These are phyloP conservation scores for Beauveria bassiana DNA, from an alignment of 2,329 filamentous ascomycete genomes.

Conservation along the genomic window DNA sequence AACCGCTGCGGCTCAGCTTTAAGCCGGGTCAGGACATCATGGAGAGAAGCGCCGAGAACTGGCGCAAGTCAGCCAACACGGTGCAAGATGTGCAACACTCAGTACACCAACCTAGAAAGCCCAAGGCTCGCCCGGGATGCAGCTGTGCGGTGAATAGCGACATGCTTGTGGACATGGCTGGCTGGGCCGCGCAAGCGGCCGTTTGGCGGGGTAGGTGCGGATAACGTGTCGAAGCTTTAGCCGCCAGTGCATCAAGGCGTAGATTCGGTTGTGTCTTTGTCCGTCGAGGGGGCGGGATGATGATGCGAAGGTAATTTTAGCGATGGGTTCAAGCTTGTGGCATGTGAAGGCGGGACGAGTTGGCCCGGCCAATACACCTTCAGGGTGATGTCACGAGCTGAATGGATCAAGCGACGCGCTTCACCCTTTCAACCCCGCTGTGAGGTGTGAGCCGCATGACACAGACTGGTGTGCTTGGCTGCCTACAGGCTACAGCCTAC, in stretches of 20 bases:
- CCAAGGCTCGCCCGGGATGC: conserved; percentile 56
- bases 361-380: background rate
- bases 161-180: conserved; percentile 22
- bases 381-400: background rate
- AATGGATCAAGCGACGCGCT: background rate
- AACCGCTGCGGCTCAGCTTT: conserved; percentile 81
- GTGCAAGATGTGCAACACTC: background rate
- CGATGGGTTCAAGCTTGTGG: background rate
- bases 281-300: background rate
- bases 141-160: conserved; percentile 54
- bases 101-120: conserved; percentile 42
- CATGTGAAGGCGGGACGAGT: background rate
- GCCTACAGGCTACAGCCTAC: background rate
- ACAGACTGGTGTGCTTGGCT: background rate
- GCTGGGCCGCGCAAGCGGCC: background rate
- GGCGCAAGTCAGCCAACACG: conserved; percentile 8
- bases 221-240: background rate
- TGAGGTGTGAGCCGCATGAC: background rate
- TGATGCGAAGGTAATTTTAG: background rate
- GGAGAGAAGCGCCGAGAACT: conserved; percentile 86
- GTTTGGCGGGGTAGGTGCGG: background rate
- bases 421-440: background rate
- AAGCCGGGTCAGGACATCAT: conserved; percentile 78
- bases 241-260: background rate
- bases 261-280: background rate